A percentile compares a stretch with the other conserved stretches of the same genome.
Evolutionary conservation across 768 basidiomycete genomes (phyloP).

Genomic region (Lactifluus subvellereus): DNA sequence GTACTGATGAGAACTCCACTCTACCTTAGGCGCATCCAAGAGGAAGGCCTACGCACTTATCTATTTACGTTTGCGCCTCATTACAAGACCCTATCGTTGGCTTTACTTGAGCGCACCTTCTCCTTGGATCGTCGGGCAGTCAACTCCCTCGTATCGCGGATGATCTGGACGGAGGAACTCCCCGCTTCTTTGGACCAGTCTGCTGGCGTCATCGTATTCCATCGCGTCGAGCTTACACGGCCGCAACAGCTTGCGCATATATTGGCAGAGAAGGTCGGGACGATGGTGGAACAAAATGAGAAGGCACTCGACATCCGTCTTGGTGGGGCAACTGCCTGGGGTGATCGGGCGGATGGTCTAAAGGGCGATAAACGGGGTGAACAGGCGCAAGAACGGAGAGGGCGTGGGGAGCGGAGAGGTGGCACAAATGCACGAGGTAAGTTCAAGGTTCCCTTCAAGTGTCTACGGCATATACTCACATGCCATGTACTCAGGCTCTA

Average conservation of each 20-base stretch:
- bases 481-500: constrained; percentile 7
- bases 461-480: neutral
- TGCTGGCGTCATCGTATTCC: constrained; percentile 86
- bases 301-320: constrained; percentile 82
- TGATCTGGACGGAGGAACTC: constrained; percentile 98
- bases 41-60: constrained; percentile 94
- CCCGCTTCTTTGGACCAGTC: constrained; percentile 91
- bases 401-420: constrained; percentile 63
- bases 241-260: constrained; percentile 86
- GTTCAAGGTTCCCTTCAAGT: neutral
- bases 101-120: constrained; percentile 83
- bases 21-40: constrained; percentile 83
- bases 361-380: constrained; percentile 79
- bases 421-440: constrained; percentile 38
- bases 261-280: constrained; percentile 81
- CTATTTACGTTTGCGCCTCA: constrained; percentile 96
- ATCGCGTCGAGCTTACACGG: constrained; percentile 82
- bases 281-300: constrained; percentile 89
- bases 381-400: constrained; percentile 70
- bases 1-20: constrained; percentile 2
- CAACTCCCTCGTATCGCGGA: constrained; percentile 89
- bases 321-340: constrained; percentile 59
- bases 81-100: constrained; percentile 87
- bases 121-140: constrained; percentile 74
- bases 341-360: constrained; percentile 58